phyloP scores from a whole-genome alignment of 805 yeast species.

The Sungouiella thailandica region DNA sequence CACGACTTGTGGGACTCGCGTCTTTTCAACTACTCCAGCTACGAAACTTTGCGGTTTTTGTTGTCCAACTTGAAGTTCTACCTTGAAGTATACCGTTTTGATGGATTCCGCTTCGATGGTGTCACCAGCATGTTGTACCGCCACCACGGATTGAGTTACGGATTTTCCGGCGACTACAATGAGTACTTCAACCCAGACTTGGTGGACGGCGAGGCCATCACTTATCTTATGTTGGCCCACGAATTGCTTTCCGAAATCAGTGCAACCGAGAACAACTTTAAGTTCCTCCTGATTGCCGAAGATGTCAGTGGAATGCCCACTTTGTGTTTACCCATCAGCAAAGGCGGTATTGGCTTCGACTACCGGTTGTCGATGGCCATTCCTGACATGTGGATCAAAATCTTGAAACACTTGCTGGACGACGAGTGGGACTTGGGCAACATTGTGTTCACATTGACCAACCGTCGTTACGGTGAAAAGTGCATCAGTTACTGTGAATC shows the following conservation, averaged over 20 bases:
- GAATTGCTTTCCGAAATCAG: slow-evolving; percentile 57
- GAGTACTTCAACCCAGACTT: slow-evolving; percentile 77
- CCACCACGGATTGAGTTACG: slow-evolving; percentile 90
- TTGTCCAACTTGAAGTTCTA: slow-evolving; percentile 80
- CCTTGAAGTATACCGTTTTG: slow-evolving; percentile 79
- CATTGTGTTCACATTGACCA: slow-evolving; percentile 77
- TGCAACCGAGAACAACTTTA: slow-evolving; percentile 24
- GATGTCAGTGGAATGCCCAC: slow-evolving; percentile 99
- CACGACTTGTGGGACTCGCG: slow-evolving; percentile 97
- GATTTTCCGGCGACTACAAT: slow-evolving; percentile 87
- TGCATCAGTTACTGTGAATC: slow-evolving; percentile 92
- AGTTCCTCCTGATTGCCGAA: slow-evolving; percentile 81
- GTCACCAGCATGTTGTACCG: slow-evolving; percentile 88
- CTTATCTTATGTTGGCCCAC: slow-evolving; percentile 89
- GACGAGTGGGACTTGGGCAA: slow-evolving; percentile 89
- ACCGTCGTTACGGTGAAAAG: slow-evolving; percentile 81
- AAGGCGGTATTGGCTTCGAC: slow-evolving; percentile 92
- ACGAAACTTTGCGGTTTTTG: slow-evolving; percentile 85
- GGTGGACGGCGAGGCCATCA: slow-evolving; percentile 84
- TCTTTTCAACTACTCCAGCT: slow-evolving; percentile 83
- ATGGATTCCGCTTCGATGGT: slow-evolving; percentile 96
- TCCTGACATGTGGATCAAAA: slow-evolving; percentile 98
- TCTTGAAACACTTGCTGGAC: slow-evolving; percentile 75
- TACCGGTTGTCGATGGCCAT: slow-evolving; percentile 94
- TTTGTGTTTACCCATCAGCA: slow-evolving; percentile 63